Conservation (phyloP, 2,329 filamentous ascomycete species). For the Lizonia empirigonia region DNA sequence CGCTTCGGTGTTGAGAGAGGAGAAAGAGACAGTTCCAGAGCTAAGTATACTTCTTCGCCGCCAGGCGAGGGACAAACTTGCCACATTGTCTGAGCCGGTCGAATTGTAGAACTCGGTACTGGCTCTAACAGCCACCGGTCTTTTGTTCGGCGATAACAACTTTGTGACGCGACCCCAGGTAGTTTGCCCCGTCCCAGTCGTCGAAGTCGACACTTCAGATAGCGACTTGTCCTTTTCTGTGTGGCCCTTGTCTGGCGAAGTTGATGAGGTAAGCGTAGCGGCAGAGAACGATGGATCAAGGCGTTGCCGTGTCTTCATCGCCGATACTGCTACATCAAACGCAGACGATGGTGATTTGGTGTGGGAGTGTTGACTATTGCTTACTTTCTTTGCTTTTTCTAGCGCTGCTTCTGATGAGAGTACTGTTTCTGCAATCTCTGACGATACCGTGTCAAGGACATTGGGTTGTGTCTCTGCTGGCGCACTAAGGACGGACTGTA, state of each 20-base stretch:
- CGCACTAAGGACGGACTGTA: conserved; percentile 39
- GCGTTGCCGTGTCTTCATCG: conserved; percentile 24
- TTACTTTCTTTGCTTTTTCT: conserved; percentile 48
- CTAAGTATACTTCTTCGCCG: conserved; percentile 37
- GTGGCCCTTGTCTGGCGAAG: conserved; percentile 15
- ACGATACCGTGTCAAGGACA: conserved; percentile 38
- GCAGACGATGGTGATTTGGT: conserved; percentile 25
- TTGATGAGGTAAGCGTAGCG: conserved; percentile 29
- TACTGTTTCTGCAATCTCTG: conserved; percentile 45
- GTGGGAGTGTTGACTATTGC: conserved; percentile 34
- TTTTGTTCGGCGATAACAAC: conserved; percentile 30
- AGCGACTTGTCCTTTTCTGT: conserved; percentile 23
- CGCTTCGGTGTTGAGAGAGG: conserved; percentile 10
- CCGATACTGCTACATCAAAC: conserved; percentile 30
- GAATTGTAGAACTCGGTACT: conserved; percentile 25
- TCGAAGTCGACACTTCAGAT: conserved; percentile 30
- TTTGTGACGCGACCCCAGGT: conserved; percentile 33
- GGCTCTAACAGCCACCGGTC: conserved; percentile 20
- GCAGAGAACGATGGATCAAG: conserved; percentile 30
- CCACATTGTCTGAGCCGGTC: conserved; percentile 25
- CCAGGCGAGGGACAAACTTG: conserved; percentile 41
- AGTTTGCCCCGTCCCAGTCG: conserved; percentile 30
- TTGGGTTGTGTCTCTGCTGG: conserved; percentile 40
- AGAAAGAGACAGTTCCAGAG: conserved; percentile 15
- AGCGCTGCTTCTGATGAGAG: conserved; percentile 41